Base-by-base conservation (phyloP, 2,329 filamentous ascomycete species). In the Sarocladium oryzae region DNA sequence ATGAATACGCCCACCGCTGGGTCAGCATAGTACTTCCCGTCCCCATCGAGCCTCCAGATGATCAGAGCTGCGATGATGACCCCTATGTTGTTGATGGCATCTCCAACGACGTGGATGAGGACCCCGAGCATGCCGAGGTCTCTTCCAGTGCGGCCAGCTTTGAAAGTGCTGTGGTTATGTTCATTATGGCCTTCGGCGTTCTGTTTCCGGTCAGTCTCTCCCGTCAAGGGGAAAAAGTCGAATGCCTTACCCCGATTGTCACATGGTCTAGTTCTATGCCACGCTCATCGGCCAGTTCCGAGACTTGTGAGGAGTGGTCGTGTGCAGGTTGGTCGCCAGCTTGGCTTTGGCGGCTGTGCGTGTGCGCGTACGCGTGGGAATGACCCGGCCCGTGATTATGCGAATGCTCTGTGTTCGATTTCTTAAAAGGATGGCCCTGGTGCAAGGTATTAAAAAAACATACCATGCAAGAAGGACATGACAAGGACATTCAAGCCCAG, bases 41-140 rank as follows among this genome's bases (percentile, higher is more conserved):
- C 70, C 26, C 77, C 81, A 26, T 74, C 62, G 0, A 77, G 71
- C 52, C 82, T 71, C 86, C 85, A 89, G 62, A 90, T 85, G 28
- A 88, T 72, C 2, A 84, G 60, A 0, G 84, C 85, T 1, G 85
- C 83, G 2, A 87, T 60, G 23, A 51, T 51, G 15, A 38, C 37
- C 13, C 49, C 49, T 7, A 51, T 23, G n/a, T 51, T 51, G 26
- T 51, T 51, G 36, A 51, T 51, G 10, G 36, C 49, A 32, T 51
- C 49, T 11, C 16, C 49, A 21, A 51, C 41, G 21, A 90, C 78
- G 59, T 91, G 87, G 13, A 88, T 66, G 10, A 90, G 61, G 1
- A 88, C 85, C 1, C 83, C 86, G 55, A 86, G 69, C 72, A 88
- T 84, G 10, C 82, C 85, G n/a, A 90, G 70, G 60, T 90, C 83